Evolutionary conservation across 73 alveolate genomes (phyloP), one percentile per base, ranked within the genome.

Genomic region (Paramecium tetraurelia): DNA sequence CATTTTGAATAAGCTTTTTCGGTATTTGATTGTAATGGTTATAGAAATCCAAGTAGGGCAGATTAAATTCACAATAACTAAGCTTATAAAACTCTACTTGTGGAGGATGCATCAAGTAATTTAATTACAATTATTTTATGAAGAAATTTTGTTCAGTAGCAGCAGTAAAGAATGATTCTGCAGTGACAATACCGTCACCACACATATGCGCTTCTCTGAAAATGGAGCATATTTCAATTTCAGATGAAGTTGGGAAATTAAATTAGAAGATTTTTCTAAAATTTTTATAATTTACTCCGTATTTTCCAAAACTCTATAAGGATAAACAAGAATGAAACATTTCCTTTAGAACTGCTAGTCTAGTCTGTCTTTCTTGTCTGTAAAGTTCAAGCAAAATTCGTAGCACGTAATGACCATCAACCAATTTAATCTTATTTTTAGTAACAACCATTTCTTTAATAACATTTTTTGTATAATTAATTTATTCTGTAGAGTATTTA

Each of bases 151-250:
- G 16, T 22, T 86, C 93, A 40, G 84, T 86, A 12, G 93, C 93
- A 53, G 85, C 58, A 12, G 93, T 86, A 50, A 63, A 86, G 33
- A 86, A 86, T n/a, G 85, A 86, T 63, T 86, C 93, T 86, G 85
- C 93, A 18, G 93, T 86, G 20, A 86, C 93, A 35, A 58, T 59
- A 9, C 93, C 93, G 27, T 86, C 84, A 10, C 93, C 93, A 24
- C 84, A 68, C 69, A 77, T 63, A 59, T 86, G 85, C 8, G 93
- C 86, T 59, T 86, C 93, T 40, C 93, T 58, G 24, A 41, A 86
- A 0, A 86, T 41, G 24, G 84, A 27, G 11, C 88, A 72, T 18
- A 86, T 22, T 59, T 86, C 93, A 12, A 38, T 29, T 68, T 86
- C 93, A 7, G 86, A 53, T 22, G 88, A 40, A 31, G 70, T 86